Evolutionary conservation across 192 early-diverging fungal species (phyloP).

Genomic region (Coemansia sp.): DNA sequence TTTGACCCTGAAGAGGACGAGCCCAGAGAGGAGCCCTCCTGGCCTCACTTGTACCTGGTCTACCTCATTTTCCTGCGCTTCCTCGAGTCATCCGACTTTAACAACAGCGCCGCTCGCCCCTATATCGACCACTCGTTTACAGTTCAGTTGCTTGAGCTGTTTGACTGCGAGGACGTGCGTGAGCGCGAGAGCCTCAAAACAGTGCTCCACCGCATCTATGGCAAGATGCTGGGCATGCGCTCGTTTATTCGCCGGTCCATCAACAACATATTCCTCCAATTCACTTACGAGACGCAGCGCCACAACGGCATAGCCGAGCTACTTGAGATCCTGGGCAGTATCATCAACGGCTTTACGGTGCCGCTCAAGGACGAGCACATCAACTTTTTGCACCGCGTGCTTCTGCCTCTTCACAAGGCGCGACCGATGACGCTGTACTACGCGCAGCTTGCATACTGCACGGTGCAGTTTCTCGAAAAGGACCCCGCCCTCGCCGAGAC

Average conservation of each 20-base stretch:
- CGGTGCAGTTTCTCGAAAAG: slow-evolving; percentile 98
- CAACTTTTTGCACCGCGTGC: slow-evolving; percentile 86
- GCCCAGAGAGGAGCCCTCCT: slow-evolving; percentile 92
- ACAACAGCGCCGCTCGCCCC: slow-evolving; percentile 92
- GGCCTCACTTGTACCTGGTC: slow-evolving; percentile 98
- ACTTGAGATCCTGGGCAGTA: slow-evolving; percentile 98
- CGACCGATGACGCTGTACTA: slow-evolving; percentile 93
- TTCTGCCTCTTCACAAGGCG: slow-evolving; percentile 96
- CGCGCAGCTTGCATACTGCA: slow-evolving; percentile 96
- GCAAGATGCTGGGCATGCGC: slow-evolving; percentile 95
- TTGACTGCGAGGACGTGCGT: slow-evolving; percentile 97
- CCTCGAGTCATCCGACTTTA: slow-evolving; percentile 98
- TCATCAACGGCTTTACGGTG: slow-evolving; percentile 99
- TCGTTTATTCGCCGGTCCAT: slow-evolving; percentile 97
- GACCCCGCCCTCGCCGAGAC: slow-evolving; percentile 89
- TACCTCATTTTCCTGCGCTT: slow-evolving; percentile 99
- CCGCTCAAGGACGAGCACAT: slow-evolving; percentile 99
- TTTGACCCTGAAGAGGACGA: slow-evolving; percentile 99
- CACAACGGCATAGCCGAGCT: slow-evolving; percentile 99
- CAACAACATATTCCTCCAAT: slow-evolving; percentile 98
- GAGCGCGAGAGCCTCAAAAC: slow-evolving; percentile 99
- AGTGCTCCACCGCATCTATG: slow-evolving; percentile 96
- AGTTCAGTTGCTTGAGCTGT: slow-evolving; percentile 88
- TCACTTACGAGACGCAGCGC: slow-evolving; percentile 93
- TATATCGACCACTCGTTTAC: slow-evolving; percentile 93